Conservation (phyloP, 2,329 filamentous ascomycete genomes). For the Mariannaea sp. region DNA sequence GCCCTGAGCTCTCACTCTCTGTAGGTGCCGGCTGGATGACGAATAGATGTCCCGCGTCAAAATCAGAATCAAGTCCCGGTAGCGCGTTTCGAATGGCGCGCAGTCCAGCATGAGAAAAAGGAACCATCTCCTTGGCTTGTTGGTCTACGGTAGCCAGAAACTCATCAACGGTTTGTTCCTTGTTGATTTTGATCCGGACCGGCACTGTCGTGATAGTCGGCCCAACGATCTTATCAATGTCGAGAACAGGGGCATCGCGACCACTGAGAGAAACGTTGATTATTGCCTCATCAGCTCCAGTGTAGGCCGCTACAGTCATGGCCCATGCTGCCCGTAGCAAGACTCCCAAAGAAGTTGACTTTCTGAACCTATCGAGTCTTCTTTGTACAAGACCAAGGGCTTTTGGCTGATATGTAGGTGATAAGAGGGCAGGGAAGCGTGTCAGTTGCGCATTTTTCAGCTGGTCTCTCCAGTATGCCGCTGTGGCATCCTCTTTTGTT, state of each 20-base stretch:
- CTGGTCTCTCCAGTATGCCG: constrained; percentile 3
- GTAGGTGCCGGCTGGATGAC: constrained; percentile 39
- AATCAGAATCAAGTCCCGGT: constrained; percentile 19
- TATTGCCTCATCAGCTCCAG: constrained; percentile 45
- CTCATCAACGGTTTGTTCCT: neutral
- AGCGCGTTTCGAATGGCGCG: constrained; percentile 27
- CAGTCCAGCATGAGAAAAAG: constrained; percentile 27
- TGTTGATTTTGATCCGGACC: constrained; percentile 45
- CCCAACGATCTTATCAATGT: constrained; percentile 28
- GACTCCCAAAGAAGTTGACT: constrained; percentile 13
- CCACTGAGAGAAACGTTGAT: constrained; percentile 52
- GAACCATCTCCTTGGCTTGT: constrained; percentile 22
- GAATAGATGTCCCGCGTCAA: constrained; percentile 38
- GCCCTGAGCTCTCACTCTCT: too few relatives aligned
- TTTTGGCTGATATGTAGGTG: neutral
- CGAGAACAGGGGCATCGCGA: constrained; percentile 33
- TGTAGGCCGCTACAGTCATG: constrained; percentile 55
- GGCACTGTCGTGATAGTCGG: constrained; percentile 49
- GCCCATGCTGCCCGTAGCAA: constrained; percentile 50
- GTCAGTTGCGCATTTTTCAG: neutral
- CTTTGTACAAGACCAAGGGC: constrained; percentile 47
- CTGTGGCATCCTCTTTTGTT: neutral
- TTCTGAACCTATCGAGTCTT: constrained; percentile 49
- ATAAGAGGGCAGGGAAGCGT: neutral
- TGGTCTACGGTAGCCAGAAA: constrained; percentile 20